Conservation (phyloP, 2,329 filamentous ascomycete genomes). For the Stemphylium lycopersici region DNA sequence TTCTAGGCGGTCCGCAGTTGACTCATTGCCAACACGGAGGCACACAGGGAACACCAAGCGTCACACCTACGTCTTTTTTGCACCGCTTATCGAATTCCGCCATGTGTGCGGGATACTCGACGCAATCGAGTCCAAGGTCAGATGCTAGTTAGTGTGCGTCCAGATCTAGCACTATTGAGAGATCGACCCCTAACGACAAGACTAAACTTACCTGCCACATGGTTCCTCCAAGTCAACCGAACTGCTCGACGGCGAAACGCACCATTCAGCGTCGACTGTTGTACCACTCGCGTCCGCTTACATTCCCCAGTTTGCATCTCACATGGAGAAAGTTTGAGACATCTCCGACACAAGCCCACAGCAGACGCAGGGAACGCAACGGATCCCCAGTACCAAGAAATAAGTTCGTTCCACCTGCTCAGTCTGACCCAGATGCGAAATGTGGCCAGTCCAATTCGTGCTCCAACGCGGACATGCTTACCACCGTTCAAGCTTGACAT, state of each 20-base stretch:
- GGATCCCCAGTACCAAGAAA: constrained; percentile 2
- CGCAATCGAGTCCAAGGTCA: not conserved
- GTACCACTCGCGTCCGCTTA: not conserved
- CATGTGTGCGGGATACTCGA: constrained; percentile 2
- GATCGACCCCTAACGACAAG: constrained; percentile 3
- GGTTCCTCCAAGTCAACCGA: constrained; percentile 4
- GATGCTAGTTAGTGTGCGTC: constrained; percentile 1
- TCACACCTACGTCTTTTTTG: constrained; percentile 9
- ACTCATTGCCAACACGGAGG: not conserved
- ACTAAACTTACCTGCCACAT: constrained; percentile 3
- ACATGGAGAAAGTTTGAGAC: not conserved
- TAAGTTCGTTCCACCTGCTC: constrained; percentile 2
- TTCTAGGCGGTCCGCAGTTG: constrained; percentile 3
- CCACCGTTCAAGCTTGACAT: constrained; percentile 21
- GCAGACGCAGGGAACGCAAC: constrained; percentile 6
- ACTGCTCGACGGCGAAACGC: constrained; percentile 1
- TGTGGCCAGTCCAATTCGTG: constrained; percentile 13
- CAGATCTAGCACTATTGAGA: constrained; percentile 7
- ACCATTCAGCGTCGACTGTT: not conserved
- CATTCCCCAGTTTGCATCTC: not conserved
- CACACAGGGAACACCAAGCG: not conserved
- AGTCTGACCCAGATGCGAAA: constrained; percentile 6
- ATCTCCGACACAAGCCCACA: constrained; percentile 1
- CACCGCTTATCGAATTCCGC: not conserved
- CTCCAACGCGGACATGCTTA: constrained; percentile 6